Evolutionary conservation across 768 basidiomycete species (phyloP).

Genomic region (Mycena galericulata): DNA sequence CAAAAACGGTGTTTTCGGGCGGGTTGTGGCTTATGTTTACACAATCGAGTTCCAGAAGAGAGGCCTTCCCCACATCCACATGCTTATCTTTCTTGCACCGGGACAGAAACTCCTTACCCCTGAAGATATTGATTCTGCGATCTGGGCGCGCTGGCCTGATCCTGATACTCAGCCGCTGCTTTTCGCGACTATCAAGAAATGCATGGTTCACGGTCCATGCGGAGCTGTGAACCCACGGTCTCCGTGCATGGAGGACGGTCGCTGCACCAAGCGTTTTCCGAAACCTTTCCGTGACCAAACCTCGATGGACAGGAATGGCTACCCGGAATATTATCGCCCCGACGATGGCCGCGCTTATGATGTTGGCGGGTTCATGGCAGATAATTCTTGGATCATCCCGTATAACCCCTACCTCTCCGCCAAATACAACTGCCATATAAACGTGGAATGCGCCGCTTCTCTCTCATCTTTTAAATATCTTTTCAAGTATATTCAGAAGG

Average conservation of each 20-base stretch:
- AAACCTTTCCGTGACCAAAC: background rate
- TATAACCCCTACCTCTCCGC: background rate
- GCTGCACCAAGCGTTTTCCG: background rate
- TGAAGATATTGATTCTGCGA: background rate
- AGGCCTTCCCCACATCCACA: conserved; percentile 59
- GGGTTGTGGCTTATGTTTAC: conserved; percentile 41
- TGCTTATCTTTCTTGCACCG: conserved; percentile 49
- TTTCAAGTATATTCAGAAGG: too few relatives aligned
- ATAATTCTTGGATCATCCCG: background rate
- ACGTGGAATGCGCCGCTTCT: background rate
- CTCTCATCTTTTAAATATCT: background rate
- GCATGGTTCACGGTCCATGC: conserved; percentile 1
- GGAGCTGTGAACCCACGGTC: background rate
- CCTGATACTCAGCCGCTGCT: background rate
- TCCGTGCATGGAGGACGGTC: background rate
- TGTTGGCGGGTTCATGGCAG: background rate
- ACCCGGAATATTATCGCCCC: background rate
- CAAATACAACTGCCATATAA: background rate
- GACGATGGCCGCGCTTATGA: too few relatives aligned
- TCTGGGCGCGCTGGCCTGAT: background rate
- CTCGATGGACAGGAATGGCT: background rate
- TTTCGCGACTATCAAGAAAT: background rate
- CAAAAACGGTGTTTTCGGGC: conserved; percentile 11
- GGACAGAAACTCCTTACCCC: conserved; percentile 25
- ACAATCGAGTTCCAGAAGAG: conserved; percentile 61